These are phyloP conservation scores for Puccinia horiana DNA, from an alignment of 1,284 basidiomycete species.

Conservation along the genomic window DNA sequence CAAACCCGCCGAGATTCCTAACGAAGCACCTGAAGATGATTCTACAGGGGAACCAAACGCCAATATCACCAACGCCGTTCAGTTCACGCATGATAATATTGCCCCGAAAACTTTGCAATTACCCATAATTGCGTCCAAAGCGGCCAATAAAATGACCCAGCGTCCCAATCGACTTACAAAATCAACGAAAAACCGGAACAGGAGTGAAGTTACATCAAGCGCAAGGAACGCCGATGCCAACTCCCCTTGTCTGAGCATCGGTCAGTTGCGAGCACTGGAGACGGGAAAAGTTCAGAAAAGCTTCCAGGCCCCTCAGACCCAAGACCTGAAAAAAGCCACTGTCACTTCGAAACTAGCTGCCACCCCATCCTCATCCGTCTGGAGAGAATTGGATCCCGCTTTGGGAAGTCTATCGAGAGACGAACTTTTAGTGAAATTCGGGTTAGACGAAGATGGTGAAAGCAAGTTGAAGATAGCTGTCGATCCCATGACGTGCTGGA, in stretches of 20 bases:
- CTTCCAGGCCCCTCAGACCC: neutral
- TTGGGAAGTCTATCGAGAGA: constrained; percentile 8
- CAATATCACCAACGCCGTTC: neutral
- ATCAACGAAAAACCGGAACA: constrained; percentile 21
- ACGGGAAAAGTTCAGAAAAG: constrained; percentile 48
- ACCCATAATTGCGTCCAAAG: constrained; percentile 33
- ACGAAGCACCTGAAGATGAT: constrained; percentile 1
- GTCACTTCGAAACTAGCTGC: constrained; percentile 1
- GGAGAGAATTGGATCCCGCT: constrained; percentile 30
- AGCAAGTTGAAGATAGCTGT: constrained; percentile 69
- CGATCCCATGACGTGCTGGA: constrained; percentile 71
- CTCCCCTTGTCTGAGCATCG: constrained; percentile 40
- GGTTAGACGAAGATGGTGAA: constrained; percentile 31
- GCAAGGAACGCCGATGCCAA: neutral
- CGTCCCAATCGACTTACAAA: constrained; percentile 36
- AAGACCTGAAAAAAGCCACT: constrained; percentile 26
- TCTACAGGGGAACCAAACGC: neutral
- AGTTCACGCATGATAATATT: neutral
- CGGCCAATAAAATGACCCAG: constrained; percentile 42
- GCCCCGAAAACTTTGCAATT: constrained; percentile 27
- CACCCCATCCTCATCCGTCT: constrained; percentile 5
- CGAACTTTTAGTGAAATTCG: constrained; percentile 29
- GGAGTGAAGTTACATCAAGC: constrained; percentile 5
- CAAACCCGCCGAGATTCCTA: neutral
- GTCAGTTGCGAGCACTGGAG: constrained; percentile 42